Base-by-base conservation (phyloP, 441 rosid genomes). In the Euphorbia schlechtendalii region DNA sequence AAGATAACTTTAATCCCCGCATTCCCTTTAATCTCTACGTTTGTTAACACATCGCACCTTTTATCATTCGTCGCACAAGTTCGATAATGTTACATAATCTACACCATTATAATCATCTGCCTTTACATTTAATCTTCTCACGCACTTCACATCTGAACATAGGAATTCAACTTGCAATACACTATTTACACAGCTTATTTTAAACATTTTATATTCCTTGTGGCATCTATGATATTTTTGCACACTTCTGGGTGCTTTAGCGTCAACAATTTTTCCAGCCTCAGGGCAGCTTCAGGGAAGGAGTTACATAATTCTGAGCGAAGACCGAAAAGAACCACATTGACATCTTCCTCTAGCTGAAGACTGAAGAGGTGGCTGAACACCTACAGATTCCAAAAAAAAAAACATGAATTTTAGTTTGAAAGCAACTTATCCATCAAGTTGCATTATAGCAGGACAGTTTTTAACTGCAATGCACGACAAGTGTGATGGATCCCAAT, bases 301-400 rank as follows among this genome's bases (percentile, higher is more conserved):
- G 74, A 68, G 52, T 74, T 65, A 49, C 59, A 73, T 57, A 67
- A 62, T 32, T 80, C 86, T 11, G 86, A 85, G 68, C 84, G 70
- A 57, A 90, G 79, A 14, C 83, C 91, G 57, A 93, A 93, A 38
- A 88, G 80, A 62, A 90, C 83, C 62, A 85, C 61, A 68, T 93
- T 93, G 65, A 93, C 83, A 38, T 93, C 97, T 80, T 82, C 88
- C 76, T 93, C 91, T 0, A 93, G 87, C 82, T 90, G 83, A 78
- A 93, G 84, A 71, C 92, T 70, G 65, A 80, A 90, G 10, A 93
- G 78, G 65, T 74, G 88, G 80, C 67, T 79, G 54, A 93, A 93
- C 36, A 89, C 89, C 98, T 92, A 66, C 9, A 36, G 40, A 36
- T 36, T 3, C 40, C 40, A 53, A 69, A 27, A 63, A 40, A 40